Percentiles rank a stretch among this genome's conserved stretches.
These are phyloP conservation scores for Serpula lacrymans DNA, from an alignment of 768 basidiomycete genomes.

Conservation along the genomic window DNA sequence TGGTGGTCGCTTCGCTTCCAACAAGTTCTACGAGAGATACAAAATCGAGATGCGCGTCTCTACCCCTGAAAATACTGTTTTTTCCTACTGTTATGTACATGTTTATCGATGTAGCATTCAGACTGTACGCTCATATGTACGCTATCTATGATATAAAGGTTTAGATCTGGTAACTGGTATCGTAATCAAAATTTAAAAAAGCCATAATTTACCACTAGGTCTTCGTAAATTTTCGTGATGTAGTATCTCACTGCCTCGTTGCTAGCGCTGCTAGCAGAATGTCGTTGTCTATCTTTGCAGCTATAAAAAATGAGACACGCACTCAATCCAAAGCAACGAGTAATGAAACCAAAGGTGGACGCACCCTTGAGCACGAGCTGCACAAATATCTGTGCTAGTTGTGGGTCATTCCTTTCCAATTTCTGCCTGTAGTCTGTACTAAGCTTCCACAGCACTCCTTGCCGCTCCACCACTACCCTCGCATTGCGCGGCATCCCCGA, in stretches of 20 bases:
- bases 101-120: no score
- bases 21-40: slow-evolving; percentile 56
- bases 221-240: neutral
- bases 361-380: slow-evolving; percentile 72
- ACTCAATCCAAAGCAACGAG: neutral
- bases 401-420: slow-evolving; percentile 68
- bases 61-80: neutral
- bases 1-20: slow-evolving; percentile 74
- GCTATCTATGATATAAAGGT: no score
- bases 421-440: slow-evolving; percentile 51
- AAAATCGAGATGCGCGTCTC: slow-evolving; percentile 21
- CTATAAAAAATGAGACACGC: slow-evolving; percentile 25
- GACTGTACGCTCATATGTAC: neutral
- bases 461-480: slow-evolving; percentile 76
- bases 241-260: slow-evolving; percentile 23
- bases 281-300: slow-evolving; percentile 64
- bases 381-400: slow-evolving; percentile 61
- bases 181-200: neutral
- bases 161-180: neutral
- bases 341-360: slow-evolving; percentile 16
- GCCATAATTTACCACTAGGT: neutral
- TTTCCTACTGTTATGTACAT: no score
- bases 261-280: slow-evolving; percentile 57
- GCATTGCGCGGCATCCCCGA: slow-evolving; percentile 80
- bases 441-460: slow-evolving; percentile 80